A percentile compares a stretch with the other conserved stretches of the same genome.
phyloP scores from a whole-genome alignment of 176 grass and related monocot species.

The Rhynchospora pubera region DNA sequence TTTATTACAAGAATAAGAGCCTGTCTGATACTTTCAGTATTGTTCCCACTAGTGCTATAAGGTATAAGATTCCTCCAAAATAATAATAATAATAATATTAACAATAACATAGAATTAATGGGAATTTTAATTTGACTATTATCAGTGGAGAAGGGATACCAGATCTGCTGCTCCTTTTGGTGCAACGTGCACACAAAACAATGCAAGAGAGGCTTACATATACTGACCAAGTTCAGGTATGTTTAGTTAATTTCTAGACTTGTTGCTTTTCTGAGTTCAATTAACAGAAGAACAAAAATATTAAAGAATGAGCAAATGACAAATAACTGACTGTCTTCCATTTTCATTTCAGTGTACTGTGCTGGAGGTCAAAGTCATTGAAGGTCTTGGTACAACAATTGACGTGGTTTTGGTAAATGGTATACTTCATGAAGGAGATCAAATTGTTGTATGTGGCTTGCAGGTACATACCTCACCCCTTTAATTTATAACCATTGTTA shows the following conservation, averaged over 20 bases:
- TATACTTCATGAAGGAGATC: constrained; percentile 80
- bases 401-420: constrained; percentile 92
- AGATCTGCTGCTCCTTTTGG: constrained; percentile 78
- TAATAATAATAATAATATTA: background rate
- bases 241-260: background rate
- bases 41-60: constrained; percentile 92
- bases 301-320: no score
- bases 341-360: constrained; percentile 75
- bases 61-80: constrained; percentile 28
- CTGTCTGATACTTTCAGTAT: constrained; percentile 91
- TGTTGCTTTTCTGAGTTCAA: background rate
- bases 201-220: constrained; percentile 94
- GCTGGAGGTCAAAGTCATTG: constrained; percentile 84
- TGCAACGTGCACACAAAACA: constrained; percentile 89
- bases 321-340: background rate
- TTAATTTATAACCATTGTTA: constrained; percentile 1
- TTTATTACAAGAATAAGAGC: constrained; percentile 94
- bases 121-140: background rate
- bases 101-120: background rate
- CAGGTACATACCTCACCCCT: constrained; percentile 41
- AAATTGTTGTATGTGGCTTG: constrained; percentile 92
- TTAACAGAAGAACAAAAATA: no score
- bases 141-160: constrained; percentile 92
- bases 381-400: constrained; percentile 90
- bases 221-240: constrained; percentile 91